A percentile compares a stretch with the other conserved stretches of the same genome.
Conservation (phyloP, 345 rosid genomes). For the Toxicodendron radicans region DNA sequence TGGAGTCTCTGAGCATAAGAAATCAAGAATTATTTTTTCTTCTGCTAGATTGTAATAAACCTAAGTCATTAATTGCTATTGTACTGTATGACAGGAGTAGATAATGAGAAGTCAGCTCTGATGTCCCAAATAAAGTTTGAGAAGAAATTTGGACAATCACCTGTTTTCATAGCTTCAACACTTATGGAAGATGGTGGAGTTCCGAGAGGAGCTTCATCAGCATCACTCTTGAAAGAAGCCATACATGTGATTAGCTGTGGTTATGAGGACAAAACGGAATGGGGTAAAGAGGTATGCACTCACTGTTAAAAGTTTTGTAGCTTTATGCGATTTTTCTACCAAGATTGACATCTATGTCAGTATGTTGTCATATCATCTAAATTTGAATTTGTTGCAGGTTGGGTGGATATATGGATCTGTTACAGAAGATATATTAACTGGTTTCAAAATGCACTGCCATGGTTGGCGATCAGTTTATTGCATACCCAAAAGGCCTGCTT, state of each 20-base stretch:
- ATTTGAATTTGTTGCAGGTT: slow-evolving; percentile 32
- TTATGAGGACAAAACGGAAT: slow-evolving; percentile 70
- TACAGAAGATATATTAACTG: slow-evolving; percentile 73
- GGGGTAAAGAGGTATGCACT: slow-evolving; percentile 63
- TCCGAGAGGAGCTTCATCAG: slow-evolving; percentile 46
- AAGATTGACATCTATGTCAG: not conserved
- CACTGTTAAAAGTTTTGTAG: slow-evolving; percentile 3
- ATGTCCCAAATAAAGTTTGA: slow-evolving; percentile 52
- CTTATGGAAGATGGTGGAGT: slow-evolving; percentile 57
- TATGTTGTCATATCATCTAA: not conserved
- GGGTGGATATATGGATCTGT: slow-evolving; percentile 87
- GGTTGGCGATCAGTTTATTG: slow-evolving; percentile 82
- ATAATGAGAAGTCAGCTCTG: slow-evolving; percentile 43
- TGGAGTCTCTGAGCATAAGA: not conserved
- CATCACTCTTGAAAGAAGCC: slow-evolving; percentile 68
- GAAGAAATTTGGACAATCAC: slow-evolving; percentile 62
- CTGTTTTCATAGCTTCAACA: slow-evolving; percentile 50
- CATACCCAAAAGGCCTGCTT: slow-evolving; percentile 60
- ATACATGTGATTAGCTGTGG: slow-evolving; percentile 72
- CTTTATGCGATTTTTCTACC: not conserved
- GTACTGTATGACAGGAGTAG: slow-evolving; percentile 36
- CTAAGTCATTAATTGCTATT: not conserved
- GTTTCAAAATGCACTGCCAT: slow-evolving; percentile 78
- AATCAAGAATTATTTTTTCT: not conserved
- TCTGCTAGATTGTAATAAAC: not conserved